These are phyloP conservation scores for Letharia lupina DNA, from an alignment of 495 filamentous ascomycete genomes.

Conservation along the genomic window DNA sequence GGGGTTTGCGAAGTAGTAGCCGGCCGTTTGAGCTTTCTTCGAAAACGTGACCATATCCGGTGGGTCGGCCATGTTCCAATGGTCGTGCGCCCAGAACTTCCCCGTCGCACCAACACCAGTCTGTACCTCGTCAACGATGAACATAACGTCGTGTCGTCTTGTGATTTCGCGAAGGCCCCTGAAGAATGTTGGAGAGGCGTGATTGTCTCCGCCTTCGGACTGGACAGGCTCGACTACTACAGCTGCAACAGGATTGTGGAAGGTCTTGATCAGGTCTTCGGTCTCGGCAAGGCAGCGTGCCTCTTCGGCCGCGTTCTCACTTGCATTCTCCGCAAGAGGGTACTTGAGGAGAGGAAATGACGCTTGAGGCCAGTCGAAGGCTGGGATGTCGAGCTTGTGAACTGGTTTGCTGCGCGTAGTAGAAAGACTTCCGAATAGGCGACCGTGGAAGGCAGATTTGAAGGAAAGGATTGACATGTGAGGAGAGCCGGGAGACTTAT, in stretches of 20 bases:
- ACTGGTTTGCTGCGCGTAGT: constrained; percentile 95
- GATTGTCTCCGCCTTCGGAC: constrained; percentile 98
- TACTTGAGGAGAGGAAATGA: constrained; percentile 86
- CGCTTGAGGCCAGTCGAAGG: constrained; percentile 97
- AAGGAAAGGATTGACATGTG: constrained; percentile 87
- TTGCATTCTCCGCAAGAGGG: constrained; percentile 72
- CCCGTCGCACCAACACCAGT: constrained; percentile 93
- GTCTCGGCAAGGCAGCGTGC: constrained; percentile 79
- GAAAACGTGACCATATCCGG: constrained; percentile 98
- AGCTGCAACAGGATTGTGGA: constrained; percentile 79
- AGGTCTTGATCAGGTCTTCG: constrained; percentile 76
- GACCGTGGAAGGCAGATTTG: constrained; percentile 89
- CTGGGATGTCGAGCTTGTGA: constrained; percentile 97
- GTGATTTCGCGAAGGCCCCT: constrained; percentile 77
- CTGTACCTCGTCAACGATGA: constrained; percentile 98
- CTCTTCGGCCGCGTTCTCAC: constrained; percentile 79
- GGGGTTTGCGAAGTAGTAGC: constrained; percentile 89
- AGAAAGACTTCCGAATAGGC: constrained; percentile 83
- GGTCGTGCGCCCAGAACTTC: constrained; percentile 98
- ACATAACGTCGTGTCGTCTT: constrained; percentile 72
- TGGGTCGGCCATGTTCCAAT: constrained; percentile 78
- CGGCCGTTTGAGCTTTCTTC: constrained; percentile 98
- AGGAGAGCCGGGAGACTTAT: constrained; percentile 75
- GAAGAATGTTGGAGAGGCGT: constrained; percentile 92
- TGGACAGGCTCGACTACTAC: constrained; percentile 94